These are phyloP conservation scores for Neurospora terricola DNA, from an alignment of 495 filamentous ascomycete genomes.

Conservation along the genomic window DNA sequence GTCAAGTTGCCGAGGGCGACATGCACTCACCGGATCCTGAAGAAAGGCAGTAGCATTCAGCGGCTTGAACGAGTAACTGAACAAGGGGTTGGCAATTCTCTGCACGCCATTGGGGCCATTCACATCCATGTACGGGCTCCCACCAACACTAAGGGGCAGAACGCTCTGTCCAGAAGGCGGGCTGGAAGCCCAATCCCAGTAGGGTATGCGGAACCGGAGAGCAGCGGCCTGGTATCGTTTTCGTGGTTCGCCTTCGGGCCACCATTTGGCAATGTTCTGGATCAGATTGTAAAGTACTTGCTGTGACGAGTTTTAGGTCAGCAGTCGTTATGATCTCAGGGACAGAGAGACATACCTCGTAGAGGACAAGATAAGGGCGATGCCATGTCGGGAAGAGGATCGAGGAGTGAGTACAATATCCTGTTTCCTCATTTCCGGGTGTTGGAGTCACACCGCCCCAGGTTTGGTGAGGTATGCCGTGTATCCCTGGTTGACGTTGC, in stretches of 20 bases:
- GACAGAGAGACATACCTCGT: constrained; percentile 42
- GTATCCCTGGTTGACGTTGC: constrained; percentile 40
- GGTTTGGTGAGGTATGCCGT: constrained; percentile 48
- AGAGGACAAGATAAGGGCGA: constrained; percentile 56
- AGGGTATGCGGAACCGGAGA: constrained; percentile 49
- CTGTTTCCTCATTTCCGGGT: constrained; percentile 35
- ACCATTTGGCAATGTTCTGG: constrained; percentile 42
- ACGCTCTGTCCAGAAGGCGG: constrained; percentile 39
- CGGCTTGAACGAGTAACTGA: constrained; percentile 49
- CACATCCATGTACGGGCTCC: constrained; percentile 33
- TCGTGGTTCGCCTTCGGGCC: constrained; percentile 33
- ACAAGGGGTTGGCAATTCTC: constrained; percentile 52
- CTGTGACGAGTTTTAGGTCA: constrained; percentile 19
- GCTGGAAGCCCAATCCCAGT: constrained; percentile 56
- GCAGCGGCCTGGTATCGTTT: constrained; percentile 42
- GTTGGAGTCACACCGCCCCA: constrained; percentile 47
- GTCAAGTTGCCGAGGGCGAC: background rate
- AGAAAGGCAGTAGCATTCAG: constrained; percentile 34
- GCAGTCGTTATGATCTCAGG: constrained; percentile 5
- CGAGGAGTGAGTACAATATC: constrained; percentile 58
- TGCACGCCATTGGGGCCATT: constrained; percentile 43
- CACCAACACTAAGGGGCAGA: constrained; percentile 39
- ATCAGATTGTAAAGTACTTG: constrained; percentile 46
- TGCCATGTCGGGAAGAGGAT: constrained; percentile 65
- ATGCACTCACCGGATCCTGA: constrained; percentile 32